Base-by-base conservation (phyloP, 2,329 filamentous ascomycete genomes). In the Aureobasidium sp. region DNA sequence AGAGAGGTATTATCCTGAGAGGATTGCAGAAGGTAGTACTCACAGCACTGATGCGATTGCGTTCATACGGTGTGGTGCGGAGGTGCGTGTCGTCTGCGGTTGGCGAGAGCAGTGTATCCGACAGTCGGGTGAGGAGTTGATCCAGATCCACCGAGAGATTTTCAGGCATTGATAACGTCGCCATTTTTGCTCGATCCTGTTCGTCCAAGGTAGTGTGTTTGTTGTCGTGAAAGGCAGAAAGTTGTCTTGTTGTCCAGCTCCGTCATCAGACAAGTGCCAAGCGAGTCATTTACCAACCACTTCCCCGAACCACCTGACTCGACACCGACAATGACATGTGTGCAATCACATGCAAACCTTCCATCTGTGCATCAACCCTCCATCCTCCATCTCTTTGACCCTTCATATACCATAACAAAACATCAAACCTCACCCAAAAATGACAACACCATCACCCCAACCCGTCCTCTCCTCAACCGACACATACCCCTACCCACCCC, bases 61-160 rank as follows among this genome's bases (percentile, higher is more conserved):
- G 81, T 75, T 90, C 88, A 69, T 85, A 87, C 69, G 83, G 84
- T 67, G 83, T 89, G 34, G 78, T 77, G 61, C 83, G 79, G 51
- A 89, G 75, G 53, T 82, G 76, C 49, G 82, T 80, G 59, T 86
- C 83, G 61, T 82, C 78, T 64, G 86, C 82, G 29, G 65, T 53
- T 34, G 84, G 79, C 61, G 83, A 82, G 41, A 90, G 78, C 58
- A 91, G 79, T 37, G 79, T 84, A 64, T 83, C 80, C 68, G 90
- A 85, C 41, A 91, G 77, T 36, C 88, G 84, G 56, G 77, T 75
- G 6, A 92, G 81, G 55, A 91, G 78, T 41, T 86, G 82, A 45
- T 79, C 82, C 20, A 92, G 80, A 68, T 89, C 76, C 45, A 76
- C 72, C 1, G 41, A 52, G 36, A 57, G 41, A 29, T 52, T 62